Base-by-base conservation (phyloP, 768 basidiomycete species). In the Tephrocybe sp. region DNA sequence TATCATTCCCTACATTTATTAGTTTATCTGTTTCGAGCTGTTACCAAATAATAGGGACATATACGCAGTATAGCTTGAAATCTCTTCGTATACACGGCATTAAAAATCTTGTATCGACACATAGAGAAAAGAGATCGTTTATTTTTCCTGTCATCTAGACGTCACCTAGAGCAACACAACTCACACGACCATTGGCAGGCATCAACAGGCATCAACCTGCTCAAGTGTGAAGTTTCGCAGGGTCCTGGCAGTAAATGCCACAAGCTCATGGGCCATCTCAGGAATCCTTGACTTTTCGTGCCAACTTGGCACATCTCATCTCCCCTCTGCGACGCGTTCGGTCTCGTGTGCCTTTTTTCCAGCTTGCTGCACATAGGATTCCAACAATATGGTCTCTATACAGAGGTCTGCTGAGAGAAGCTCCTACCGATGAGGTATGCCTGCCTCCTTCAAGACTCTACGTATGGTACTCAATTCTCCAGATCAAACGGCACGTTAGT, bases 1-100 rank as follows among this genome's bases (percentile, higher is more conserved):
- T 52, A 95, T 96, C 55, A 76, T 96, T 56, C 93, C 92, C 36
- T 91, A 89, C 63, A 68, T 92, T 22, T 92, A 91, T 64, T 92
- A 63, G 57, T 44, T 18, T 16, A 25, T 12, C 16, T 3, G 6
- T 18, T 18, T 41, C 22, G n/a, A 25, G 34, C 4, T 37, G 40
- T 52, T 21, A 24, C 28, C 26, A 38, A 26, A 37, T 50, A 24
- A 37, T 38, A 7, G 13, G 43, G 30, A 40, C 9, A 25, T n/a
- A n/a, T n/a, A n/a, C n/a, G n/a, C n/a, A n/a, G n/a, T n/a, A n/a
- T n/a, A n/a, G n/a, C n/a, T n/a, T n/a, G n/a, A n/a, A n/a, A n/a
- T n/a, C n/a, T n/a, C n/a, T n/a, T n/a, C n/a, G 36, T 19, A 19
- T 35, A 16, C n/a, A 35, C 15, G 8, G 16, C 15, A 35, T 9